Base-by-base conservation (phyloP, 805 yeast genomes). In the Kluyveromyces nonfermentans region DNA sequence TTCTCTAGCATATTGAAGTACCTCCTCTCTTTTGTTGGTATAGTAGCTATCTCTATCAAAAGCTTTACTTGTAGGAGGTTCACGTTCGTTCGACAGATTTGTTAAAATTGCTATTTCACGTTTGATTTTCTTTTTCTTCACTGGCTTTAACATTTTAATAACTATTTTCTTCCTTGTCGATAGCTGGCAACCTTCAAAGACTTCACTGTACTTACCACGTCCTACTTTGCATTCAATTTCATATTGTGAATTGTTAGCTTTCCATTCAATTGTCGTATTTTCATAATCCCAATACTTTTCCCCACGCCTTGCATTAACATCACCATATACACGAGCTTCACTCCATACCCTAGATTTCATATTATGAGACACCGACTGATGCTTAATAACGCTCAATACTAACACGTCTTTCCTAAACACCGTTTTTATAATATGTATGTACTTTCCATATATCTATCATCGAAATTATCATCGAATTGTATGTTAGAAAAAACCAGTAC, bases 151-250 rank as follows among this genome's bases (percentile, higher is more conserved):
- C 53, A 87, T 94, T 62, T 89, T 89, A 52, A 89, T 85, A 35
- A 89, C 90, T 56, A 93, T 83, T 35, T 72, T 71, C 45, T 70
- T 73, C 43, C 77, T 79, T 50, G 75, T 76, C 43, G 75, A 70
- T 41, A 85, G 69, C 58, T 85, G 82, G 36, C 81, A 73, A 22
- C 96, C 96, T 60, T 80, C 83, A 61, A 89, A 89, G 25, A 89
- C 97, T 63, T 89, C 97, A n/a, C 94, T 82, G 65, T 88, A 89
- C 68, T 86, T 89, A 20, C 97, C 97, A 45, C 96, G 75, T 12
- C 97, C 97, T 16, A 89, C 82, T 64, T 88, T 86, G 49, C 74
- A 73, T 43, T 84, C 75, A 48, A 89, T 83, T 62, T 89, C 97
- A 59, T 82, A 83, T 56, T 77, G 67, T 42, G 66, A 64, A 42